Conservation (phyloP, 129 eudicot species). For the Saposhnikovia divaricata region DNA sequence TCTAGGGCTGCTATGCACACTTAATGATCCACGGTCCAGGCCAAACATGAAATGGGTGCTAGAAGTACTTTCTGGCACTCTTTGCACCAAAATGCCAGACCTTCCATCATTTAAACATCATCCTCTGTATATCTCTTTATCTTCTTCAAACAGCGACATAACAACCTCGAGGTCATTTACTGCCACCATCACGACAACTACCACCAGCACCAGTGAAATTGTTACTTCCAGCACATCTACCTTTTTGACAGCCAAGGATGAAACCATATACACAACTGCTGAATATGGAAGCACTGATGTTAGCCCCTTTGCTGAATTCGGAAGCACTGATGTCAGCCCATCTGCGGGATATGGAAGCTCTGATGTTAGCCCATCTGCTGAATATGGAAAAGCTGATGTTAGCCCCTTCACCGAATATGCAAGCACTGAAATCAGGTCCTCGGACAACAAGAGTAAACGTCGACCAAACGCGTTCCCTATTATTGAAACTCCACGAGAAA, state of each 20-base stretch:
- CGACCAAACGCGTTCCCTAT: constrained; percentile 24
- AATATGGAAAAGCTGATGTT: constrained; percentile 12
- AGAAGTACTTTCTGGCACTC: constrained; percentile 49
- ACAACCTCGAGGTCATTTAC: constrained; percentile 19
- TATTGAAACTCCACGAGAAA: constrained; percentile 65
- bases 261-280: constrained; percentile 55
- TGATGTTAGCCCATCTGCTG: constrained; percentile 22
- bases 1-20: constrained; percentile 69
- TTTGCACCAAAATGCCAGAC: constrained; percentile 43
- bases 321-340: not conserved
- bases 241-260: constrained; percentile 45
- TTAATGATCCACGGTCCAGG: constrained; percentile 63
- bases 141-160: constrained; percentile 29
- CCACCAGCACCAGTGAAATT: constrained; percentile 19
- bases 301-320: constrained; percentile 29
- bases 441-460: not conserved
- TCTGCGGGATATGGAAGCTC: constrained; percentile 28
- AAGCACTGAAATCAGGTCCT: constrained; percentile 4
- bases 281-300: constrained; percentile 19
- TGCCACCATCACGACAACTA: constrained; percentile 10
- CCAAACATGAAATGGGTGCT: constrained; percentile 80
- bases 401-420: not conserved
- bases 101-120: constrained; percentile 62
- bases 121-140: constrained; percentile 59
- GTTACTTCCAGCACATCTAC: constrained; percentile 25